phyloP scores from a whole-genome alignment of 2,329 filamentous ascomycete species.

The Fusarium paranaense region DNA sequence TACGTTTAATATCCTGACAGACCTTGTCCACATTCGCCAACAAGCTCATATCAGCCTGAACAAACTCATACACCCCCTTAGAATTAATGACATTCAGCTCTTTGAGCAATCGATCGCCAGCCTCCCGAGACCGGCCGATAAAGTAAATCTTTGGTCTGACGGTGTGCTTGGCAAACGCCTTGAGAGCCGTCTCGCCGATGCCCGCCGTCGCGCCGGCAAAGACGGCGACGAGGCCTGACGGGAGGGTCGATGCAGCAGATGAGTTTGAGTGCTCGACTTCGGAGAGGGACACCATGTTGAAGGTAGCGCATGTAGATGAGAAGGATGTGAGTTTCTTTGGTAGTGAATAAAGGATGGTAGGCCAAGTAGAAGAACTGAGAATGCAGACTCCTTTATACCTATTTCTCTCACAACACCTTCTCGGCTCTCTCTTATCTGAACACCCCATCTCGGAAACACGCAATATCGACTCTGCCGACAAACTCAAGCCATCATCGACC shows the following conservation, averaged over 20 bases:
- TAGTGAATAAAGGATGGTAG: background rate
- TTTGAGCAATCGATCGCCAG: constrained; percentile 52
- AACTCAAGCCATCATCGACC: background rate
- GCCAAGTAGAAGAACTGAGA: background rate
- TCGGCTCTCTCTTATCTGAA: background rate
- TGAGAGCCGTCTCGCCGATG: constrained; percentile 63
- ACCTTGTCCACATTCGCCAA: constrained; percentile 62
- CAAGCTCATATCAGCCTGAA: constrained; percentile 62
- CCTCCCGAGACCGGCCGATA: constrained; percentile 57
- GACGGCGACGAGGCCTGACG: constrained; percentile 54
- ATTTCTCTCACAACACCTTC: background rate
- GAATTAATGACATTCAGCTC: constrained; percentile 58
- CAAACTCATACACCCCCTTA: constrained; percentile 58
- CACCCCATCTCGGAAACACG: background rate
- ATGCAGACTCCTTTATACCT: background rate
- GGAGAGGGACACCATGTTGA: constrained; percentile 29
- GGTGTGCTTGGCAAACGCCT: constrained; percentile 56
- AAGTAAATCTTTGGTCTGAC: constrained; percentile 61
- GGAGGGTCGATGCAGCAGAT: constrained; percentile 10
- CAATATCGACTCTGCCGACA: background rate
- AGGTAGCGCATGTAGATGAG: background rate
- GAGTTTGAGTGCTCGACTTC: constrained; percentile 29
- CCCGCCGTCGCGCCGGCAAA: constrained; percentile 67
- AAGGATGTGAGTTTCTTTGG: background rate
- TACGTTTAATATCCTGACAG: constrained; percentile 57